These are phyloP conservation scores for Rhizopogon vesiculosus DNA, from an alignment of 768 basidiomycete species.

Conservation along the genomic window DNA sequence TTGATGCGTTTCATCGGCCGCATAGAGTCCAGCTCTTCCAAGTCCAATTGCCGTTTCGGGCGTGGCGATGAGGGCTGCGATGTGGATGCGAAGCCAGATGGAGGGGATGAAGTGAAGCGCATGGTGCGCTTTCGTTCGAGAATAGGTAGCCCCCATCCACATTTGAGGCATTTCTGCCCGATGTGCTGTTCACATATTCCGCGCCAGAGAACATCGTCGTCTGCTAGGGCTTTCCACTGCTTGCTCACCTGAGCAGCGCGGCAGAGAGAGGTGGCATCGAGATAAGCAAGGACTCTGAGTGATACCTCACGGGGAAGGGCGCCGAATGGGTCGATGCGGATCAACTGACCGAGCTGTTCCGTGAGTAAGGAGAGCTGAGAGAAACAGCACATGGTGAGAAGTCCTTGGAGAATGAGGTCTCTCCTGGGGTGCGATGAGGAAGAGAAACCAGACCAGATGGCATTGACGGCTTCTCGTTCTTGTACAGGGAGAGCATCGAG, in stretches of 20 bases:
- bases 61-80: slow-evolving; percentile 14
- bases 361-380: slow-evolving; percentile 95
- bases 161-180: slow-evolving; percentile 92
- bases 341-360: slow-evolving; percentile 86
- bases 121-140: slow-evolving; percentile 66
- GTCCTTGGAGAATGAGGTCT: slow-evolving; percentile 91
- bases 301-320: slow-evolving; percentile 88
- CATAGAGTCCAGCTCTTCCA: slow-evolving; percentile 16
- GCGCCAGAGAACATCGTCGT: slow-evolving; percentile 94
- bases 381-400: slow-evolving; percentile 99
- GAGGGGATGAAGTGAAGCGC: slow-evolving; percentile 35
- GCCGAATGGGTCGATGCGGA: slow-evolving; percentile 91
- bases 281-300: slow-evolving; percentile 80
- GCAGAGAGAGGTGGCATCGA: slow-evolving; percentile 91
- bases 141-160: slow-evolving; percentile 95
- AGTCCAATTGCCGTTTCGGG: slow-evolving; percentile 38
- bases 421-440: slow-evolving; percentile 88
- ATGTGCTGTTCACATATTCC: slow-evolving; percentile 98
- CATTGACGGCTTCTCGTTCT: slow-evolving; percentile 84
- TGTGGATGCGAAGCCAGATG: slow-evolving; percentile 19
- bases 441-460: slow-evolving; percentile 96
- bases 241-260: slow-evolving; percentile 88
- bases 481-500: slow-evolving; percentile 83
- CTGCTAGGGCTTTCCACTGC: slow-evolving; percentile 83
- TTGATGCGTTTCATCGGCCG: slow-evolving; percentile 50